Evolutionary conservation across 176 grass and related monocot genomes (phyloP), one percentile per base, ranked within the genome.

Genomic region (Oryza punctata): DNA sequence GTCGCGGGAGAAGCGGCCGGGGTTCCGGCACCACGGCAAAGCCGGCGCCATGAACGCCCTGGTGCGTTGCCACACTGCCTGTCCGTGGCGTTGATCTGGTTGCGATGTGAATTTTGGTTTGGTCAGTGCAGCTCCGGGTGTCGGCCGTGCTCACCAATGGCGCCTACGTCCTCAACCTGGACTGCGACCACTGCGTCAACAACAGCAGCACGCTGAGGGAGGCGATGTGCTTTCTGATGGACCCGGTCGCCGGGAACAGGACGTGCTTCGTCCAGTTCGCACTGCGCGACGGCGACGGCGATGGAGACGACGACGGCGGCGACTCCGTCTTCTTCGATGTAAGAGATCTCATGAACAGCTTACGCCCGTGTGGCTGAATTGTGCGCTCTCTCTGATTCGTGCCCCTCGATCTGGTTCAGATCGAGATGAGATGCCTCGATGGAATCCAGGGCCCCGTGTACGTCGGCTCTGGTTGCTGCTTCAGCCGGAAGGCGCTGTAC

Each of bases 401-500:
- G 18, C 35, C 25, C 19, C 3, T 70, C 68, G 14, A 27, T 61
- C 2, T 61, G 6, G 3, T 79, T 29, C 92, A 94, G 92, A 85
- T 94, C 69, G 85, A 91, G 50, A 89, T 94, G 86, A 94, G 89
- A 46, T 86, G 92, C 57, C 40, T 94, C 1, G 92, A 89, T 80
- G 89, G 92, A 60, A 82, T 94, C 64, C 92, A 91, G 66, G 89
- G 92, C 27, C 89, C 92, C 1, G 72, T 91, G 25, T 91, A 89
- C 70, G 84, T 85, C 66, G 84, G 89, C 5, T 89, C 92, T 63
- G 89, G 92, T 2, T 94, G 92, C 84, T 89, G 82, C 79, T 89
- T 94, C 85, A 91, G 91, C 72, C 63, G 89, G 77, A 88, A 91
- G 44, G 92, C 89, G n/a, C 50, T 94, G 80, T 94, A 94, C 89